Conservation (phyloP, 148 eudicot genomes). For the Camellia granthamiana region DNA sequence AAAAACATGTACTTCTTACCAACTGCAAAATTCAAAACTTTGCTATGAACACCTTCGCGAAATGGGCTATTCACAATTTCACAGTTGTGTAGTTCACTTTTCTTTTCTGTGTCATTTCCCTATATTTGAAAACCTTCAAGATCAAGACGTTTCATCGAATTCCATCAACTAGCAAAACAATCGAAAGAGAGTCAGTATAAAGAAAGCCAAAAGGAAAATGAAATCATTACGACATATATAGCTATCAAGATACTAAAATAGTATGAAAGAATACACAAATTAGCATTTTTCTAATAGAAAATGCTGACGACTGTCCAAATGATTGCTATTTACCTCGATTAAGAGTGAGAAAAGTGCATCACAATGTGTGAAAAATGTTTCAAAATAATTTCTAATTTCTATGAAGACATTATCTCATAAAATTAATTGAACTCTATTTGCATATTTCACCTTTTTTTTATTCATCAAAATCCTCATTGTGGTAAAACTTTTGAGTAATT, state of each 20-base stretch:
- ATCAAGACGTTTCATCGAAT: constrained; percentile 1
- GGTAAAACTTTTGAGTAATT: background rate
- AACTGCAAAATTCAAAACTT: background rate
- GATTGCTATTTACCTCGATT: too few relatives aligned
- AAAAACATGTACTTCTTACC: background rate
- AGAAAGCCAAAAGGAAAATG: background rate
- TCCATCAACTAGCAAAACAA: constrained; percentile 7
- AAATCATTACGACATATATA: background rate
- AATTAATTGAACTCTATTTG: background rate
- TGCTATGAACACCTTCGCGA: background rate
- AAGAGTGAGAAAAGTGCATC: too few relatives aligned
- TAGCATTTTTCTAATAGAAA: too few relatives aligned
- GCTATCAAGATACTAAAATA: background rate
- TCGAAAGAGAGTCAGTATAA: background rate
- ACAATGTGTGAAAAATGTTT: too few relatives aligned
- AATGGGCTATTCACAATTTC: background rate
- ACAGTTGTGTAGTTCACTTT: background rate
- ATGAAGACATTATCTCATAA: background rate
- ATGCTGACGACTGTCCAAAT: too few relatives aligned
- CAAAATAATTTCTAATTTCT: too few relatives aligned
- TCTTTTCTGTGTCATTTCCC: background rate
- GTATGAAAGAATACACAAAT: too few relatives aligned
- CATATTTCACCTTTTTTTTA: background rate
- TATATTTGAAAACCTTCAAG: background rate
- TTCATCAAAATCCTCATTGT: background rate